Conservation (phyloP, 139 green algal genomes). For the Microglena sp. region DNA sequence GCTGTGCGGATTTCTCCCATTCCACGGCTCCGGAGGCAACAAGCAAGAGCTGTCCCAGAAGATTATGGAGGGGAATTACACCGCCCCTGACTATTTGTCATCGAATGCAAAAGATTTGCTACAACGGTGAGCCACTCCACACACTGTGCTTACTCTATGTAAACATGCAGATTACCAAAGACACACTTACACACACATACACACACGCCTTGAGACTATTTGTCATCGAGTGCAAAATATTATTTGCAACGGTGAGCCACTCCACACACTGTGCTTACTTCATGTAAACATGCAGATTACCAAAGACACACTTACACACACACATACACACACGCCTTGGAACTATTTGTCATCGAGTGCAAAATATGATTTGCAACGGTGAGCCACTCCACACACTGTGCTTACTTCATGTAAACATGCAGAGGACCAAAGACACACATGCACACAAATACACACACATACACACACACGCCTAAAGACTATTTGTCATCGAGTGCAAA, state of each 20-base stretch:
- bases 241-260: neutral
- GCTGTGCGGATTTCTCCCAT: constrained; percentile 70
- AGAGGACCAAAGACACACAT: neutral
- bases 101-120: constrained; percentile 15
- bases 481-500: neutral
- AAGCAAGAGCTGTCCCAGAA: constrained; percentile 69
- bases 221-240: neutral
- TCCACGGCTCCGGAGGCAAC: constrained; percentile 56
- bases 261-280: neutral
- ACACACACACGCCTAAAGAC: neutral
- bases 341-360: neutral
- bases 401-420: neutral
- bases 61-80: constrained; percentile 52
- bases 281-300: neutral
- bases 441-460: too few relatives aligned
- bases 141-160: constrained; percentile 1
- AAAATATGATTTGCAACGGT: neutral
- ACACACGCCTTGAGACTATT: neutral
- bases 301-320: too few relatives aligned
- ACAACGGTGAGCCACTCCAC: neutral
- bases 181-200: too few relatives aligned
- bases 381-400: too few relatives aligned
- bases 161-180: neutral
- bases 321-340: neutral
- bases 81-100: neutral